Evolutionary conservation across 75 land plant species (phyloP), one percentile per base, ranked within the genome.

Genomic region (Larix kaempferi): DNA sequence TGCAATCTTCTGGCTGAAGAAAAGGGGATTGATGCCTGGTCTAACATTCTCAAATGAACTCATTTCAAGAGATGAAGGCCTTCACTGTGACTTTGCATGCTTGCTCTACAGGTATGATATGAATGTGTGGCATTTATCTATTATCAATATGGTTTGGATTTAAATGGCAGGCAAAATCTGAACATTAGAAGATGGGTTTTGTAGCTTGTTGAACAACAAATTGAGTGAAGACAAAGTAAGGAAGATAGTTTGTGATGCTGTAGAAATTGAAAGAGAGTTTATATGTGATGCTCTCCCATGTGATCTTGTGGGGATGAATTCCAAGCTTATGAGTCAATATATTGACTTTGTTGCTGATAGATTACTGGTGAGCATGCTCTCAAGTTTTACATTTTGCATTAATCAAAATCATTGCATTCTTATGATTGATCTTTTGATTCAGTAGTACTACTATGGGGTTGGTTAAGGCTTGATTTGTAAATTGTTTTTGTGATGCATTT

Each of bases 341-440:
- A 92, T 94, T 57, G 94, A 92, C 33, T 94, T 92, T 78, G 95
- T 94, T 35, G 95, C 97, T 0, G 95, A 92, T 74, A 74, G 91
- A 27, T 56, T 94, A 41, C 64, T 94, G 54, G 54, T 49, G 2
- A 49, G 54, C 10, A 11, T 10, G 10, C 10, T 49, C 11, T 49
- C 12, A 49, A 10, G 54, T 49, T 10, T 11, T 11, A 49, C 2
- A 11, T 49, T 49, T 10, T 49, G 11, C 54, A 49, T 49, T 49
- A 49, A 49, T 49, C 10, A 49, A 49, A 10, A 11, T 12, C 12
- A 10, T 10, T 49, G 12, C 12, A 10, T 49, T 49, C 54, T 49
- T 11, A 10, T 49, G 54, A 49, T 49, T 49, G 0, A 49, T 49
- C 12, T 11, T 12, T 10, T 49, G 54, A 49, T 49, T 49, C 12